phyloP scores from a whole-genome alignment of 1,284 basidiomycete genomes.

The Gastroboletus turbinatus region DNA sequence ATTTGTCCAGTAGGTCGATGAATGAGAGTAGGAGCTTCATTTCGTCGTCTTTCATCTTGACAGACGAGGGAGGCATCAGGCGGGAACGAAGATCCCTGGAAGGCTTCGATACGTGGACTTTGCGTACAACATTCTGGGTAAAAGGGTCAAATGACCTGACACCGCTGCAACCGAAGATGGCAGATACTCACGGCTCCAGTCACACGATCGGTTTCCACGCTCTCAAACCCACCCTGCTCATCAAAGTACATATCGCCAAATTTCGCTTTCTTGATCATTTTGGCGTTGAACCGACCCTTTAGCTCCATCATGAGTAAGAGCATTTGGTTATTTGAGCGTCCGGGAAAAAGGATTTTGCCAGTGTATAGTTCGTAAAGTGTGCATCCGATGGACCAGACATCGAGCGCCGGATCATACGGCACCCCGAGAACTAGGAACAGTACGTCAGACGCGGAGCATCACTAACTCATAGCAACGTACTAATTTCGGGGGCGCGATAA shows the following conservation, averaged over 20 bases:
- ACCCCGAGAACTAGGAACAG: slow-evolving; percentile 79
- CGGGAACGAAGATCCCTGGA: slow-evolving; percentile 78
- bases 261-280: slow-evolving; percentile 92
- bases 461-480: slow-evolving; percentile 48
- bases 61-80: slow-evolving; percentile 76
- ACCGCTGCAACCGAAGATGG: slow-evolving; percentile 4
- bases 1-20: slow-evolving; percentile 91
- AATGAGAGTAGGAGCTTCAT: slow-evolving; percentile 81
- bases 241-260: slow-evolving; percentile 95
- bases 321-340: slow-evolving; percentile 98
- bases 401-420: slow-evolving; percentile 91
- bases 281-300: slow-evolving; percentile 90
- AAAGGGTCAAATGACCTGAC: slow-evolving; percentile 20
- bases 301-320: slow-evolving; percentile 95
- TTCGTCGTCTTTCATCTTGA: slow-evolving; percentile 87
- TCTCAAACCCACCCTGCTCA: slow-evolving; percentile 81
- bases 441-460: slow-evolving; percentile 19
- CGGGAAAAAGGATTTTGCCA: slow-evolving; percentile 97
- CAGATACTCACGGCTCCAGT: slow-evolving; percentile 70
- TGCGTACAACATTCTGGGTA: slow-evolving; percentile 76
- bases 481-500: slow-evolving; percentile 98
- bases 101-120: slow-evolving; percentile 84
- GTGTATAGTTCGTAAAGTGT: slow-evolving; percentile 98
- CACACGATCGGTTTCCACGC: slow-evolving; percentile 80
- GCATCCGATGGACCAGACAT: slow-evolving; percentile 97